Evolutionary conservation across 768 basidiomycete genomes (phyloP).

Genomic region (Leccinellum luteum): DNA sequence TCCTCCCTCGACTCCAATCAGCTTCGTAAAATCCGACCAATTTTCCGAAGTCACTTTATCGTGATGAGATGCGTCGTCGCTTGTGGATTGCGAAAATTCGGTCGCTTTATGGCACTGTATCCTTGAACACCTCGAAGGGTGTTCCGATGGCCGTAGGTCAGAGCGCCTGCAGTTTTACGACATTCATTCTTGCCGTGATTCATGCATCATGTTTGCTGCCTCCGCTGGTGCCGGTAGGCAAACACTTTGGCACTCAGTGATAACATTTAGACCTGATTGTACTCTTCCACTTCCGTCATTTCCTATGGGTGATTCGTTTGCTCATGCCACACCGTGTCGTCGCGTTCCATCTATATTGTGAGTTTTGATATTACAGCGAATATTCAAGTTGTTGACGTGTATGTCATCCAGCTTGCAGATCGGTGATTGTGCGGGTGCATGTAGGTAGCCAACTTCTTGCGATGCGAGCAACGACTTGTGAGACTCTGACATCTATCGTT

Average conservation of each 20-base stretch:
- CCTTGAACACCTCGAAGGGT: background rate
- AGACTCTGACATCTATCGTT: background rate
- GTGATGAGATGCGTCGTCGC: background rate
- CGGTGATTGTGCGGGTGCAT: conserved; percentile 7
- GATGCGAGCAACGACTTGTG: background rate
- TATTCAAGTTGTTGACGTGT: background rate
- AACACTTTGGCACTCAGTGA: background rate
- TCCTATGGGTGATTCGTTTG: background rate
- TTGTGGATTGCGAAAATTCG: background rate
- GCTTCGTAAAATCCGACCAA: background rate
- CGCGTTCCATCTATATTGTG: background rate
- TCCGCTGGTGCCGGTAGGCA: background rate
- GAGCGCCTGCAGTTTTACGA: background rate
- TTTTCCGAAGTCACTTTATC: background rate
- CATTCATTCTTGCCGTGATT: too few relatives aligned
- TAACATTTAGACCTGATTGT: too few relatives aligned
- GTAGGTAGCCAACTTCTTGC: background rate
- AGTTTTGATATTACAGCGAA: background rate
- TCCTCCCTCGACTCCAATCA: background rate
- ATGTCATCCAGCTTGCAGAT: background rate
- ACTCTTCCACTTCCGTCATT: background rate
- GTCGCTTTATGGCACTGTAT: background rate
- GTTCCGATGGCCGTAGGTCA: background rate
- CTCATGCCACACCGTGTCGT: background rate
- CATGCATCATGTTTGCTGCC: background rate